Evolutionary conservation across 2,329 filamentous ascomycete genomes (phyloP).

Genomic region (Aquanectria penicillioides): DNA sequence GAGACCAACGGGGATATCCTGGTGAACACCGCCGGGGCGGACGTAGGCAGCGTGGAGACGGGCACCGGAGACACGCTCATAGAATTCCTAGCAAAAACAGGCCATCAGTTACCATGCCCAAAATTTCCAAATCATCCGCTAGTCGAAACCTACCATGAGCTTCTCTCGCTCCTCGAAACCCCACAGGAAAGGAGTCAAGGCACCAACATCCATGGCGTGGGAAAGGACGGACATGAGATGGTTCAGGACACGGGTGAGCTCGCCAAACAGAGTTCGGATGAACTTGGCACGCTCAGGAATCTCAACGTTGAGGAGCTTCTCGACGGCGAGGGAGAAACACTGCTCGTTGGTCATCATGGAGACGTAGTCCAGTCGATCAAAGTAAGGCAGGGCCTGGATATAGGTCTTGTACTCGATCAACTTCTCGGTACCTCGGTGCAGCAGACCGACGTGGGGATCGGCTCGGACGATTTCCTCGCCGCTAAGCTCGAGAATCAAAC

Average conservation of each 20-base stretch:
- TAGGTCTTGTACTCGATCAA: constrained; percentile 99
- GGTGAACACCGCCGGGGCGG: constrained; percentile 93
- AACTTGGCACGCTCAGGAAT: constrained; percentile 96
- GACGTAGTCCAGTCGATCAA: constrained; percentile 98
- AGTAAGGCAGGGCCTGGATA: constrained; percentile 96
- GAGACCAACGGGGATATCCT: constrained; percentile 92
- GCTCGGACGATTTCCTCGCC: constrained; percentile 97
- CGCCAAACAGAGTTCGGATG: constrained; percentile 94
- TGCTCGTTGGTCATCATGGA: constrained; percentile 99
- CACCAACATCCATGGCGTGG: constrained; percentile 99
- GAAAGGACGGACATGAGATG: constrained; percentile 98
- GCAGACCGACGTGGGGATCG: constrained; percentile 94
- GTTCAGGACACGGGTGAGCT: constrained; percentile 94
- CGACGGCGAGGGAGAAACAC: constrained; percentile 92
- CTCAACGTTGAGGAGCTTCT: constrained; percentile 97
- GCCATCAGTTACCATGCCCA: constrained; percentile 18
- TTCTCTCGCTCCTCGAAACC: constrained; percentile 99
- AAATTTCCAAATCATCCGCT: neutral
- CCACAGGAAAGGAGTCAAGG: constrained; percentile 98
- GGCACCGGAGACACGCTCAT: constrained; percentile 97
- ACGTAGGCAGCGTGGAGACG: constrained; percentile 98
- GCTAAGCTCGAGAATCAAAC: constrained; percentile 95
- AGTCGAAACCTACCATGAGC: constrained; percentile 81
- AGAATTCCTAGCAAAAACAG: constrained; percentile 81
- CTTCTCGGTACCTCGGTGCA: constrained; percentile 98